Conservation (phyloP, 1,284 basidiomycete species). For the Ceratobasidium sp. region DNA sequence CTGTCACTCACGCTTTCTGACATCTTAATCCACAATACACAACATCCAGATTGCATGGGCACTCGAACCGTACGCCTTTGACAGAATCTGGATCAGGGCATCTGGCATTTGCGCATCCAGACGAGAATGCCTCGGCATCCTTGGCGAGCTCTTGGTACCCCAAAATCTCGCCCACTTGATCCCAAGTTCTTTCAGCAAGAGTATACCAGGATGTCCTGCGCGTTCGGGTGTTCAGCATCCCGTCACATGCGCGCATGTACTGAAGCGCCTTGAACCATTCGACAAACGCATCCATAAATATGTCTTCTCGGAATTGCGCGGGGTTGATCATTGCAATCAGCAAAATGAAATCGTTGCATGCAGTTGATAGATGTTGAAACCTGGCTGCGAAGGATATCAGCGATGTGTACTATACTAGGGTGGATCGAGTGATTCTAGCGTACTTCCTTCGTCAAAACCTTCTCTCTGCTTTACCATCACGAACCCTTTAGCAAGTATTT, state of each 20-base stretch:
- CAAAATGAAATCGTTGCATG: not conserved
- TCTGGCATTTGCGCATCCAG: constrained; percentile 17
- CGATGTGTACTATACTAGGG: not conserved
- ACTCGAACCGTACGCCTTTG: not conserved
- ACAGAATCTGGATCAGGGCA: constrained; percentile 14
- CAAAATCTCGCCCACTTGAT: constrained; percentile 2
- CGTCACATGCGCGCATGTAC: constrained; percentile 3
- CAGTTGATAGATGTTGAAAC: not conserved
- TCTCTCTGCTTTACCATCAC: not conserved
- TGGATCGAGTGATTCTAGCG: not conserved
- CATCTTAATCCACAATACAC: too few species aligned
- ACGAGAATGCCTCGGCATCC: not conserved
- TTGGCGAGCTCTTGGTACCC: not conserved
- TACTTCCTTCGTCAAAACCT: not conserved
- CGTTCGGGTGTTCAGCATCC: not conserved
- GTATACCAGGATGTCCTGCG: not conserved
- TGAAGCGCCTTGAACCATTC: constrained; percentile 29
- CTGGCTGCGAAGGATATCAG: not conserved
- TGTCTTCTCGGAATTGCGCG: not conserved
- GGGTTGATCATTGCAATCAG: not conserved
- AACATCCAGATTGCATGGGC: too few species aligned
- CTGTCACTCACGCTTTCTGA: too few species aligned
- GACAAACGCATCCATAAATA: not conserved
- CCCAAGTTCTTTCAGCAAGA: not conserved
- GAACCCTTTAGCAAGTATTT: not conserved